These are phyloP conservation scores for Arachnomyces sp. DNA, from an alignment of 2,329 filamentous ascomycete genomes.

Conservation along the genomic window DNA sequence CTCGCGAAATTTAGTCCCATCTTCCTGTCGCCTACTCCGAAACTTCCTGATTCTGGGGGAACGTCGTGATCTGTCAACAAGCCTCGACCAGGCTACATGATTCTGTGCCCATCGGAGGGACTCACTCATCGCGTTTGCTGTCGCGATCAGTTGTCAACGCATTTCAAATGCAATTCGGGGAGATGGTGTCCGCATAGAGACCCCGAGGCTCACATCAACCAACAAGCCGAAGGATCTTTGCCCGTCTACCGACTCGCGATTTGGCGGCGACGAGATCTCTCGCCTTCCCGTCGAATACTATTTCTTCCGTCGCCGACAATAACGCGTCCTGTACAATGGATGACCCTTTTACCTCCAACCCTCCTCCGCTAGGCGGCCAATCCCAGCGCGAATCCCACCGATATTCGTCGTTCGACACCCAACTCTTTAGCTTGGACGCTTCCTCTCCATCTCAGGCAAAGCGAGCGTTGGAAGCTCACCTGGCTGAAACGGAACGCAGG, in stretches of 20 bases:
- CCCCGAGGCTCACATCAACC: no score
- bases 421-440: constrained; percentile 71
- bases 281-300: constrained; percentile 1
- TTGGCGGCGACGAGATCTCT: constrained; percentile 18
- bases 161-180: no score
- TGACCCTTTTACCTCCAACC: constrained; percentile 53
- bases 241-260: constrained; percentile 10
- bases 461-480: constrained; percentile 79
- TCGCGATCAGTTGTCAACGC: no score
- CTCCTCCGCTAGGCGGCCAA: constrained; percentile 37
- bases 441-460: constrained; percentile 81
- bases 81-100: no score
- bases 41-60: no score
- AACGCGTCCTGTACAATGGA: constrained; percentile 26
- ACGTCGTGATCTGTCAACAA: no score
- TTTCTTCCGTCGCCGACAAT: neutral
- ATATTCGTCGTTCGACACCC: constrained; percentile 75
- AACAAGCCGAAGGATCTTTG: no score
- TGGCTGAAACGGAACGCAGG: constrained; percentile 84
- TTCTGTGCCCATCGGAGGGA: no score
- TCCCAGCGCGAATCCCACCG: constrained; percentile 48
- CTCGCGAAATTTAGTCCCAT: no score
- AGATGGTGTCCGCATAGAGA: no score
- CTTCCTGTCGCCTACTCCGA: no score
- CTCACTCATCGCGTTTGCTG: no score